Base-by-base conservation (phyloP, 805 yeast species). In the Torulaspora gathmanii region DNA sequence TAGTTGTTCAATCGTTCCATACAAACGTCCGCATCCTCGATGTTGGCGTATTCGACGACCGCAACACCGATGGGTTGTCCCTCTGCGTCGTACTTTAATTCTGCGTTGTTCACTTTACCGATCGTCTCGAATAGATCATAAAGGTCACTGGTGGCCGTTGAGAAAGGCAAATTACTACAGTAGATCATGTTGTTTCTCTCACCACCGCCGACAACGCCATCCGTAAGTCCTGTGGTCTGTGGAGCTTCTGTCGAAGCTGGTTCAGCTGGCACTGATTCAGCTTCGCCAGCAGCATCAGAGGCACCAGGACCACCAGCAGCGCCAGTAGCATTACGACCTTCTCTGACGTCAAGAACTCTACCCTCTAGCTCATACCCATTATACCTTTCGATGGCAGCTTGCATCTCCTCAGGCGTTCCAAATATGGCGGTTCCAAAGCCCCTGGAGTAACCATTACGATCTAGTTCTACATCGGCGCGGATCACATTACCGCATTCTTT, bases 351-450 rank as follows among this genome's bases (percentile, higher is more conserved):
- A 45, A 90, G 65, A 40, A 64, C 64, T 65, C 96, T 79, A 15
- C 96, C 96, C 41, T 83, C 84, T 46, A 84, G 64, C 37, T 77
- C 84, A 53, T 73, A 75, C 17, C 88, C 90, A 55, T 85, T 77
- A 63, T 81, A 83, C 60, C 68, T 72, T 33, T 74, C 80, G 51
- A 89, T 77, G 2, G 96, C 96, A 37, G 70, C 72, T 31, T 70
- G 67, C 16, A 95, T 96, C 51, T 78, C 89, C 46, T 79, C 88
- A 11, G 73, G 71, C 6, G 75, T 75, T 44, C 72, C 75, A 61
- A 80, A 89, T 17, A 79, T 75, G 23, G 89, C 95, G 9, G 85
- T 83, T 42, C 96, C 97, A 56, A 78, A 82, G 2, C 97, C 97
- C 65, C 82, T 78, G 5, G 96, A 86, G 56, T 84, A 79, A 20